Conservation (phyloP, 495 filamentous ascomycete genomes). For the Cairneyella variabilis region DNA sequence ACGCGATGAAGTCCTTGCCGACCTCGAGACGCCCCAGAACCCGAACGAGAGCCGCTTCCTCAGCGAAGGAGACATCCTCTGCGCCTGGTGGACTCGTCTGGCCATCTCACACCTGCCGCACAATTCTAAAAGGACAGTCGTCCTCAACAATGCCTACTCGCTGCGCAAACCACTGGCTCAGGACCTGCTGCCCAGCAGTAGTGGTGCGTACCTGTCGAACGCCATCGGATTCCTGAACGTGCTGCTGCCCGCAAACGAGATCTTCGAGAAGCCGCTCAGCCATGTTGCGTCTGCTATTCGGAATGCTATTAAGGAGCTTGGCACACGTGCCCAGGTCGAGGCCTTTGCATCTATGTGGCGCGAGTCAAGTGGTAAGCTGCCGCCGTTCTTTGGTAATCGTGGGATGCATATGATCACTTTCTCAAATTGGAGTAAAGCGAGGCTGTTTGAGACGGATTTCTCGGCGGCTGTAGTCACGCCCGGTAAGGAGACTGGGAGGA, state of each 20-base stretch:
- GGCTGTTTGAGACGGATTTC: constrained; percentile 44
- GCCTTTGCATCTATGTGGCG: constrained; percentile 28
- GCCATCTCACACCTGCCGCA: constrained; percentile 21
- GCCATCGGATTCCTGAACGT: constrained; percentile 28
- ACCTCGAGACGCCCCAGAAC: constrained; percentile 9
- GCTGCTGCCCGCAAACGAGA: constrained; percentile 31
- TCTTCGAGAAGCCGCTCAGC: constrained; percentile 37
- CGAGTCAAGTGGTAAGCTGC: constrained; percentile 11
- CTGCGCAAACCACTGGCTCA: constrained; percentile 18
- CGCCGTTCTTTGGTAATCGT: constrained; percentile 33
- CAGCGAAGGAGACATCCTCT: constrained; percentile 30
- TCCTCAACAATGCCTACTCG: constrained; percentile 29
- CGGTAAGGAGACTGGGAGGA: constrained; percentile 1
- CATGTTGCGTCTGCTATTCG: constrained; percentile 36
- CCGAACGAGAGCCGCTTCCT: constrained; percentile 22
- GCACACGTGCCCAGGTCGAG: constrained; percentile 39
- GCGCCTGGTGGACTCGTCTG: constrained; percentile 27
- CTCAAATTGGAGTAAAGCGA: constrained; percentile 44
- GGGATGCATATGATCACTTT: constrained; percentile 34
- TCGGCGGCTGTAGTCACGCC: constrained; percentile 34
- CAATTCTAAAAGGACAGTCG: constrained; percentile 21
- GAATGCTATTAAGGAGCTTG: constrained; percentile 36
- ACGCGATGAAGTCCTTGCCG: constrained; percentile 12
- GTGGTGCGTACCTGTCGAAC: constrained; percentile 34
- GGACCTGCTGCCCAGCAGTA: constrained; percentile 24